Conservation (phyloP, 371 early-diverging fungal genomes). For the Smittium culicis region DNA sequence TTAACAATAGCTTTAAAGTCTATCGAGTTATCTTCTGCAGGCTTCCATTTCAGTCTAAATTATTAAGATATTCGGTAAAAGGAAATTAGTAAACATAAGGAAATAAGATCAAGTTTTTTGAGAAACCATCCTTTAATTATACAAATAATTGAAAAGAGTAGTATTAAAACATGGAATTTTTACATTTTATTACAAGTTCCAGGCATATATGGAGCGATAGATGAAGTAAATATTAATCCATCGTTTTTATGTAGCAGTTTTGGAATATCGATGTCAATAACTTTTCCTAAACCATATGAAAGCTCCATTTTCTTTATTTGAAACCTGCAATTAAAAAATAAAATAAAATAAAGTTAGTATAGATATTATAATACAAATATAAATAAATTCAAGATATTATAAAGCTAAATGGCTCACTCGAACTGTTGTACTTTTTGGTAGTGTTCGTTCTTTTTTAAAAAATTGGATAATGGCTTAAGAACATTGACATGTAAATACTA, state of each 20-base stretch:
- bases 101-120: not conserved
- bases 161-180: too few relatives aligned
- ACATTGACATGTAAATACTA: slow-evolving; percentile 51
- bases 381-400: slow-evolving; percentile 12
- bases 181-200: slow-evolving; percentile 79
- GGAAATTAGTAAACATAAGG: not conserved
- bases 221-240: slow-evolving; percentile 93
- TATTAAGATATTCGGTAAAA: not conserved
- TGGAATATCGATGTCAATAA: slow-evolving; percentile 54
- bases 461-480: slow-evolving; percentile 46
- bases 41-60: slow-evolving; percentile 90
- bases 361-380: not conserved
- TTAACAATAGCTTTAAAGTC: slow-evolving; percentile 64
- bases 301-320: slow-evolving; percentile 54
- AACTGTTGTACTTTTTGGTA: slow-evolving; percentile 41
- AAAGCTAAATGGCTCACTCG: too few relatives aligned
- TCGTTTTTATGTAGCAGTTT: slow-evolving; percentile 81
- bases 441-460: slow-evolving; percentile 35
- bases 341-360: not conserved
- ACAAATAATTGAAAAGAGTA: not conserved
- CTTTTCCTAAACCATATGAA: slow-evolving; percentile 46
- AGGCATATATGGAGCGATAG: slow-evolving; percentile 58
- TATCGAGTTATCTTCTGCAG: slow-evolving; percentile 90
- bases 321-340: slow-evolving; percentile 13
- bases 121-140: not conserved